Evolutionary conservation across 257 asterid species (phyloP).

Genomic region (Scutellaria minor): DNA sequence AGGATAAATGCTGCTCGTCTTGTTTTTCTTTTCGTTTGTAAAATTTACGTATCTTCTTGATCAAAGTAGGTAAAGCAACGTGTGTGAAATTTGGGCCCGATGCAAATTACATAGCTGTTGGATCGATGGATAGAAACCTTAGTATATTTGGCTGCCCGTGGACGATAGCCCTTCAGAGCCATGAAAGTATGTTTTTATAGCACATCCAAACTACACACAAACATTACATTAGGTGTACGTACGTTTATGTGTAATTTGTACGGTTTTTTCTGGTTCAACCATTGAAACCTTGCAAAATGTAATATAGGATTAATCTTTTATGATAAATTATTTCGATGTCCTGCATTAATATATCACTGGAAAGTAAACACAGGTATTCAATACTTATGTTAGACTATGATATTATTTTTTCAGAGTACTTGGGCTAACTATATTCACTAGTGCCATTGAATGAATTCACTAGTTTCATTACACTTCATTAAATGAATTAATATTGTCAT

Average conservation of each 20-base stretch:
- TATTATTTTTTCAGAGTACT: neutral
- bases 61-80: slow-evolving; percentile 70
- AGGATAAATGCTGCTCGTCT: no score
- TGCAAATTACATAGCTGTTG: slow-evolving; percentile 85
- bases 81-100: slow-evolving; percentile 85
- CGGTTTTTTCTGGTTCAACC: no score
- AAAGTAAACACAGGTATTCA: no score
- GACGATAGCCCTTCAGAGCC: slow-evolving; percentile 59
- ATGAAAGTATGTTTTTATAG: slow-evolving; percentile 32
- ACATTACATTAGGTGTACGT: no score
- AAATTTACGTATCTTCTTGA: neutral
- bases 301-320: no score
- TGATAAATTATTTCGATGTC: no score
- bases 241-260: no score
- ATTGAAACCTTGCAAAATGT: no score
- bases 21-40: neutral
- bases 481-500: slow-evolving; percentile 15
- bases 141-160: slow-evolving; percentile 79
- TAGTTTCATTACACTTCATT: neutral
- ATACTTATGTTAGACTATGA: neutral
- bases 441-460: neutral
- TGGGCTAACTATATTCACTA: neutral
- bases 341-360: no score
- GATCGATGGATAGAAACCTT: slow-evolving; percentile 92
- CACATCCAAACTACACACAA: no score